These are phyloP conservation scores for Lecanosticta acicola DNA, from an alignment of 2,329 filamentous ascomycete genomes.

Conservation along the genomic window DNA sequence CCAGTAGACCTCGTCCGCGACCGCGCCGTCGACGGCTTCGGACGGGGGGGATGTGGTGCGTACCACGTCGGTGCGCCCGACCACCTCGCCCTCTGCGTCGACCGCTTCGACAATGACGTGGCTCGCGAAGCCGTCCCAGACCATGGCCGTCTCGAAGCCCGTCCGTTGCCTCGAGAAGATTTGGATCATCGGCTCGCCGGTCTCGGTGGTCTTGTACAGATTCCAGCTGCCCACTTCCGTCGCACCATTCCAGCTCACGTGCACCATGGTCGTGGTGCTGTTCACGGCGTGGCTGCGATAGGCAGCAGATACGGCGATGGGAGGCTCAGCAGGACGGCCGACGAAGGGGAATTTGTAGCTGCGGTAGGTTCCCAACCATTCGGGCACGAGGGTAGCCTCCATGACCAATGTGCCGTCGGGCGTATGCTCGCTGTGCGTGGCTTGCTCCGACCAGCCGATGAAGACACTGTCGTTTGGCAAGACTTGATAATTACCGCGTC, in stretches of 20 bases:
- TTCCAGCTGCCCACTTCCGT: conserved; percentile 26
- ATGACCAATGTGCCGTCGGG: conserved; percentile 45
- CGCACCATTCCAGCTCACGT: conserved; percentile 48
- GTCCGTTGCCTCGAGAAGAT: conserved; percentile 10
- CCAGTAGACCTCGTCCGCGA: conserved; percentile 16
- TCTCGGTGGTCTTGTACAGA: conserved; percentile 15
- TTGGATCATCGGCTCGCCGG: conserved; percentile 9
- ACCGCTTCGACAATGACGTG: conserved; percentile 16
- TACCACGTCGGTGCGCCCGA: conserved; percentile 5
- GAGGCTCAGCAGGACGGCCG: conserved; percentile 26
- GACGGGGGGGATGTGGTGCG: conserved; percentile 1
- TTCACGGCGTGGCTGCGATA: conserved; percentile 7
- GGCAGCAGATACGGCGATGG: conserved; percentile 30
- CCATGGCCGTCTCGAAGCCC: conserved; percentile 16
- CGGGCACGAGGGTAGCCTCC: conserved; percentile 33
- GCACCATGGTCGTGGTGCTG: conserved; percentile 32
- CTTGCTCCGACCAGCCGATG: conserved; percentile 43
- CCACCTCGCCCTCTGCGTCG: conserved; percentile 9
- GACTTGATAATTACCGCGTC: conserved; percentile 29
- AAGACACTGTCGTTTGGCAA: conserved; percentile 49
- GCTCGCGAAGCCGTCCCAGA: conserved; percentile 14
- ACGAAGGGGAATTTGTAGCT: conserved; percentile 47
- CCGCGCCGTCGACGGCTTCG: conserved; percentile 7
- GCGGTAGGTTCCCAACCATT: conserved; percentile 45
- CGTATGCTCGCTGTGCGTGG: conserved; percentile 33